Evolutionary conservation across 2,329 filamentous ascomycete species (phyloP), one percentile per base, ranked within the genome.

Genomic region (Fusarium abutilonis): DNA sequence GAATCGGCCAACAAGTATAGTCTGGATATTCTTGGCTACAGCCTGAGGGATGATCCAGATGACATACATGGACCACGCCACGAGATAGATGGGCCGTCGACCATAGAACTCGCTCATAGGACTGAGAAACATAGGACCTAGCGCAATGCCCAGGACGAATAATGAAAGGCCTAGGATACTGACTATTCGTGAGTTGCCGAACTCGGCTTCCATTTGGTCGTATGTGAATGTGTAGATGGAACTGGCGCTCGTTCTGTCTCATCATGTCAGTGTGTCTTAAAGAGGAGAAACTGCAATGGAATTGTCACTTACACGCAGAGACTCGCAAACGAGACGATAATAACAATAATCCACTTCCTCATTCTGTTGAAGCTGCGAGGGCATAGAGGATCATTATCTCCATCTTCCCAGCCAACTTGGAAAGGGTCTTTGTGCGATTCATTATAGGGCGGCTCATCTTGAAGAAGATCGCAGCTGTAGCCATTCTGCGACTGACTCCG

Each of bases 191-290:
- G 90, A 89, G 68, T 85, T 84, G 64, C 85, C 78, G 68, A 97
- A 96, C 56, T 96, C 90, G 23, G 80, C 77, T 61, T 89, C 86
- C 76, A 97, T 86, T 75, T 95, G 90, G 15, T 70, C 73, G 74
- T 97, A 97, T 0, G 91, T 95, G 11, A 86, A 86, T 1, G 92
- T 94, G 76, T 97, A 97, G 68, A 96, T 87, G n/a, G 92, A 95
- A 43, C 90, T 93, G 2, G 91, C 86, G 72, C 89, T 92, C 9
- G 93, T 96, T 50, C 90, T 93, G 7, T 41, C 8, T 6, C 21
- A n/a, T 13, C 23, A n/a, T 10, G 17, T 46, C 9, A 50, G 51
- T 29, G 7, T 7, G 7, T 19, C 34, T 17, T 32, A 13, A 23
- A 31, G 15, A 19, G 17, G 11, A 26, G 32, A 17, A 29, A n/a